A percentile compares a stretch with the other conserved stretches of the same genome.
These are phyloP conservation scores for Gamarada debralockiae DNA, from an alignment of 495 filamentous ascomycete species.

Conservation along the genomic window DNA sequence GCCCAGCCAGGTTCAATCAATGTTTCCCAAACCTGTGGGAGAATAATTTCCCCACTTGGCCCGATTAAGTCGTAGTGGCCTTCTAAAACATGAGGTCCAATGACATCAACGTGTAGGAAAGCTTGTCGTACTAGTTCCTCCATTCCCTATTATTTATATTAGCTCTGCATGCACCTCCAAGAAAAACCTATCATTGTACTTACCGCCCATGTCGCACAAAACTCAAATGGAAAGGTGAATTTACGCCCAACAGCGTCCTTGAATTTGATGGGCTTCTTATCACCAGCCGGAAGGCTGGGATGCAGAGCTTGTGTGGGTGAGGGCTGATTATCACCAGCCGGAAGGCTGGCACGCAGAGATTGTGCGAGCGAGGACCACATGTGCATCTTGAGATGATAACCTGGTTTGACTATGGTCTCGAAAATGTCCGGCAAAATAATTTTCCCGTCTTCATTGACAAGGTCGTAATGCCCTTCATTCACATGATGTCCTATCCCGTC, in stretches of 20 bases:
- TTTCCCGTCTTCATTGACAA: slow-evolving; percentile 77
- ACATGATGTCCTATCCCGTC: slow-evolving; percentile 80
- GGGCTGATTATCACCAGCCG: too few relatives aligned
- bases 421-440: slow-evolving; percentile 86
- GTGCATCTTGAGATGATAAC: slow-evolving; percentile 90
- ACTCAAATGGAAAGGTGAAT: slow-evolving; percentile 57
- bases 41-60: slow-evolving; percentile 38
- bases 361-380: slow-evolving; percentile 96
- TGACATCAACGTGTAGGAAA: slow-evolving; percentile 38
- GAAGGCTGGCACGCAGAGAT: too few relatives aligned
- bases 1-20: slow-evolving; percentile 56
- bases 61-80: slow-evolving; percentile 44
- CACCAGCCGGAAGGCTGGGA: too few relatives aligned
- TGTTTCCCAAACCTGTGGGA: slow-evolving; percentile 47
- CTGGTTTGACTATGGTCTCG: slow-evolving; percentile 81
- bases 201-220: slow-evolving; percentile 60
- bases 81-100: slow-evolving; percentile 38
- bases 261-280: slow-evolving; percentile 49
- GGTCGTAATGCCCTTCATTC: slow-evolving; percentile 79
- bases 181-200: slow-evolving; percentile 15
- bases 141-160: slow-evolving; percentile 46
- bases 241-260: slow-evolving; percentile 61
- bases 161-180: neutral
- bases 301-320: too few relatives aligned
- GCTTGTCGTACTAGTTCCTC: slow-evolving; percentile 43